Conservation (phyloP, 148 eudicot genomes). For the Camellia sinensis region DNA sequence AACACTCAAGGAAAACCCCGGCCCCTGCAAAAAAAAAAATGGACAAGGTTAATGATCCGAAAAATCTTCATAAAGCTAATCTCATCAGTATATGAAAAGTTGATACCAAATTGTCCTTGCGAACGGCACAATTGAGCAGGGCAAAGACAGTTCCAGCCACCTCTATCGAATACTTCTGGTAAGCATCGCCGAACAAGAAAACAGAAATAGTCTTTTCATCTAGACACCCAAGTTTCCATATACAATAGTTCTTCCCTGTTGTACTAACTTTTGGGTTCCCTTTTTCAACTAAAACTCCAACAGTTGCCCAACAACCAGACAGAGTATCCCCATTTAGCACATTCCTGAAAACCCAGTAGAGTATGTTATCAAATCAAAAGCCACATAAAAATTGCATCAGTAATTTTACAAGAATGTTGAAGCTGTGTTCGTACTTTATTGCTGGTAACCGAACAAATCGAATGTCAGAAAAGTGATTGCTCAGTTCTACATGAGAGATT, state of each 20-base stretch:
- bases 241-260: conserved; percentile 62
- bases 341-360: conserved; percentile 49
- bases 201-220: conserved; percentile 68
- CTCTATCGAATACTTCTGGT: conserved; percentile 54
- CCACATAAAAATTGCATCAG: background rate
- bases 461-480: conserved; percentile 74
- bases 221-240: conserved; percentile 88
- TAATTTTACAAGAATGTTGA: background rate
- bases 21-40: conserved; percentile 44
- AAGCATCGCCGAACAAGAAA: conserved; percentile 95
- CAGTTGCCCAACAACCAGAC: conserved; percentile 95
- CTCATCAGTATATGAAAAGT: conserved; percentile 10
- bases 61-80: conserved; percentile 7
- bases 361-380: conserved; percentile 11
- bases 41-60: conserved; percentile 7
- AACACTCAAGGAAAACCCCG: conserved; percentile 75
- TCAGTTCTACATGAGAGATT: conserved; percentile 63
- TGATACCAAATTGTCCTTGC: conserved; percentile 72
- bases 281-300: conserved; percentile 75
- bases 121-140: conserved; percentile 62
- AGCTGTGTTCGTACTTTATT: conserved; percentile 56
- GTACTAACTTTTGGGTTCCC: conserved; percentile 65
- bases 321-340: conserved; percentile 71
- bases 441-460: conserved; percentile 78
- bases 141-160: conserved; percentile 60